Evolutionary conservation across 345 rosid genomes (phyloP), one percentile per base, ranked within the genome.

Genomic region (Balakata baccata): DNA sequence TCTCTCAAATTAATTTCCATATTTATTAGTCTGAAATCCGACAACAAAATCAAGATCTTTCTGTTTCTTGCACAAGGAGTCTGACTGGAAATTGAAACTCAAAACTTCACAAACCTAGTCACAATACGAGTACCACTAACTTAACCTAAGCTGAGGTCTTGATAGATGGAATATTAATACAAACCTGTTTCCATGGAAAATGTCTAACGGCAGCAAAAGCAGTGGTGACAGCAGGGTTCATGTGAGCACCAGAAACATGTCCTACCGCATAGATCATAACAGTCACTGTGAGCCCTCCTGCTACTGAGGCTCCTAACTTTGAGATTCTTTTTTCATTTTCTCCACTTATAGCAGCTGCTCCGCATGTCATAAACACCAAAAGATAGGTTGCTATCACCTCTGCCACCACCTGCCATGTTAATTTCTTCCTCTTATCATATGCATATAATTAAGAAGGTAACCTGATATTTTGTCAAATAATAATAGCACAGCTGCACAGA

Each of bases 201-300:
- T 78, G 81, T 41, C 84, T 53, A 52, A 76, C 77, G 46, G 88
- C 77, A 11, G 95, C 89, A 56, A 90, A 90, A 16, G 89, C 87
- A 8, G 82, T 56, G n/a, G 88, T 90, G 71, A 90, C 90, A 0
- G 95, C 90, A 2, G 95, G 95, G 75, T 90, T 90, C 87, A 90
- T 88, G 76, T 88, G 95, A 14, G 88, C 92, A 50, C 95, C 95
- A 3, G 92, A 90, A 80, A 90, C 72, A 70, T 90, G 95, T 7
- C 95, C 95, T 9, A 85, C 89, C 1, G 90, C 88, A 41, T 88
- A 90, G 57, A 86, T 87, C 92, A 90, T 86, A 23, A 85, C 95
- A 0, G 90, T 88, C 20, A 90, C 88, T 18, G 87, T 81, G 47
- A 90, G 87, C 16, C 92, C 92, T 4, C 95, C 93, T 0, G 88